phyloP scores from a whole-genome alignment of 1,284 basidiomycete genomes.

The Hemileia vastatrix region DNA sequence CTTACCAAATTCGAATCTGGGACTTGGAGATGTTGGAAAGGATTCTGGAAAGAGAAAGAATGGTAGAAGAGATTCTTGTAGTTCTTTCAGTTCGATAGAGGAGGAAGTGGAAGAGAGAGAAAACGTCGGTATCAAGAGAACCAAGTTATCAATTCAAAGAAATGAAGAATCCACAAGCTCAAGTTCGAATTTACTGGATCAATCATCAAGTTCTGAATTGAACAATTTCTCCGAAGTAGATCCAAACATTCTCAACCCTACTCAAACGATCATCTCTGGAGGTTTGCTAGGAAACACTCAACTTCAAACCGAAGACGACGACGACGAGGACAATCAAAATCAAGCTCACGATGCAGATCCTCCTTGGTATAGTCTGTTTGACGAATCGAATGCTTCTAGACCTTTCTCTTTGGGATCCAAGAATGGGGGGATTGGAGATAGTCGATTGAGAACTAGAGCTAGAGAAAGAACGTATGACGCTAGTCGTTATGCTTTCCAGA shows the following conservation, averaged over 20 bases:
- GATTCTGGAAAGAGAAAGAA: background rate
- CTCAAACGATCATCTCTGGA: background rate
- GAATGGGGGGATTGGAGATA: background rate
- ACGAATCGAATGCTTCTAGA: background rate
- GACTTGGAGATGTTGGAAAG: background rate
- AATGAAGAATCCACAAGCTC: too few relatives aligned
- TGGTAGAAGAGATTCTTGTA: too few relatives aligned
- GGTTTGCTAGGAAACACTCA: background rate
- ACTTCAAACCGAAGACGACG: background rate
- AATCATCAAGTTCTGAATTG: background rate
- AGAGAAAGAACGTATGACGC: constrained; percentile 29
- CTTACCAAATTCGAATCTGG: background rate
- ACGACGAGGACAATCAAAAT: background rate
- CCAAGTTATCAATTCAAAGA: background rate
- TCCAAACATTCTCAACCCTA: background rate
- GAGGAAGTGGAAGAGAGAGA: too few relatives aligned
- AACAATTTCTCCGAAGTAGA: constrained; percentile 2
- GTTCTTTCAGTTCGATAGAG: too few relatives aligned
- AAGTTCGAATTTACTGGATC: background rate
- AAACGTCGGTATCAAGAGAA: too few relatives aligned
- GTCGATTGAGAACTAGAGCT: constrained; percentile 21
- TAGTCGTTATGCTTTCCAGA: constrained; percentile 27
- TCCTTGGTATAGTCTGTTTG: background rate
- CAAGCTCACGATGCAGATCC: background rate
- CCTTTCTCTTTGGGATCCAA: background rate